Percentiles rank a stretch among this genome's conserved stretches.
Conservation (phyloP, 306 rosid genomes). For the Acacia melanoxylon region DNA sequence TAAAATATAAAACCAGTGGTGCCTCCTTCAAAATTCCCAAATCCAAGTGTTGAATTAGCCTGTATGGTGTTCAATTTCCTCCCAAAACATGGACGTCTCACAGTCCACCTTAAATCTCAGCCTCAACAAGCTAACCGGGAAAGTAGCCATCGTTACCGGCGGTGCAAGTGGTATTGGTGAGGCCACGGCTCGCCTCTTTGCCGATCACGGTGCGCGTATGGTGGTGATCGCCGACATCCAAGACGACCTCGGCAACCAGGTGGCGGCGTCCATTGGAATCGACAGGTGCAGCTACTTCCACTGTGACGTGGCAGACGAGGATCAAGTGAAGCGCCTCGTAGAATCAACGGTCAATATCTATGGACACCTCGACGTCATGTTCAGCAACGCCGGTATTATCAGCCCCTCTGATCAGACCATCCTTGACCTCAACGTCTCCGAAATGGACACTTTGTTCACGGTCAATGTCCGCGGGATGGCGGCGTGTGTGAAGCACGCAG, state of each 20-base stretch:
- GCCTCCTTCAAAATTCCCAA: background rate
- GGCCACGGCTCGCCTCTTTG: slow-evolving; percentile 49
- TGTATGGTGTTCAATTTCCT: background rate
- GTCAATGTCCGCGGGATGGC: slow-evolving; percentile 53
- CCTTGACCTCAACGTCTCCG: slow-evolving; percentile 43
- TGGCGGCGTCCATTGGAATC: slow-evolving; percentile 47
- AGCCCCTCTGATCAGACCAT: slow-evolving; percentile 33
- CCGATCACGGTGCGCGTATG: slow-evolving; percentile 41
- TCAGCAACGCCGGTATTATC: slow-evolving; percentile 52
- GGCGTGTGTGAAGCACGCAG: slow-evolving; percentile 59
- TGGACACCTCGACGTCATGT: slow-evolving; percentile 57
- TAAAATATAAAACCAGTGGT: no score
- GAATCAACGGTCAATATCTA: slow-evolving; percentile 34
- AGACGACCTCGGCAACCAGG: slow-evolving; percentile 41
- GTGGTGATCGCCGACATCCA: slow-evolving; percentile 61
- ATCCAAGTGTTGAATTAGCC: background rate
- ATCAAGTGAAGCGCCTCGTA: slow-evolving; percentile 43
- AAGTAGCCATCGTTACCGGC: slow-evolving; percentile 58
- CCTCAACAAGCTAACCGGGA: slow-evolving; percentile 39
- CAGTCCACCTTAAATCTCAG: background rate
- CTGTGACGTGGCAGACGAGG: slow-evolving; percentile 58
- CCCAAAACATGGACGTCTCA: background rate
- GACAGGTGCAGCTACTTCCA: slow-evolving; percentile 43
- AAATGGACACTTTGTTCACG: slow-evolving; percentile 34
- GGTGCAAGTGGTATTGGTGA: slow-evolving; percentile 74